These are phyloP conservation scores for Camellia japonica DNA, from an alignment of 148 eudicot genomes.

Conservation along the genomic window DNA sequence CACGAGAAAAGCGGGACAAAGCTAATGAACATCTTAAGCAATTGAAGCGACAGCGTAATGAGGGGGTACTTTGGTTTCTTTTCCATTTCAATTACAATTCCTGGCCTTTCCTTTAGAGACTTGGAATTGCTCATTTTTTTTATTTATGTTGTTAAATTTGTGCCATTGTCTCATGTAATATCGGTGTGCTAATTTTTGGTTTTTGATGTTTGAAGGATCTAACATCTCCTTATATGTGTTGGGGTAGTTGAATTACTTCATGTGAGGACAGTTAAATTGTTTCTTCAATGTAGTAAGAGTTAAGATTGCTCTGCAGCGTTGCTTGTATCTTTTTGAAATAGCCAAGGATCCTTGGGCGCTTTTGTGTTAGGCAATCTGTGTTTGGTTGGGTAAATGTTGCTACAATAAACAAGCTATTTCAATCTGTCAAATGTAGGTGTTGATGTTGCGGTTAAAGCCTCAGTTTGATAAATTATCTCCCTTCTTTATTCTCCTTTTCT, in stretches of 20 bases:
- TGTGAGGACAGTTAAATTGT: neutral
- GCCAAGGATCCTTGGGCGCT: neutral
- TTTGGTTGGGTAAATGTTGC: neutral
- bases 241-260: neutral
- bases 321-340: constrained; percentile 1
- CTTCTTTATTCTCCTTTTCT: too few relatives aligned
- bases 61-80: constrained; percentile 44
- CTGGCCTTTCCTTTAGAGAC: neutral
- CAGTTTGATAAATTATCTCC: too few relatives aligned
- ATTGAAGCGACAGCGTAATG: constrained; percentile 47
- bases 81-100: neutral
- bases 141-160: neutral
- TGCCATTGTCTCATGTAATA: neutral
- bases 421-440: neutral
- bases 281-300: neutral
- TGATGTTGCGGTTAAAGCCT: neutral
- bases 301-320: neutral
- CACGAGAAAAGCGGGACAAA: constrained; percentile 41
- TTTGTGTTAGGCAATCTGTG: neutral
- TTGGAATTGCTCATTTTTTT: neutral
- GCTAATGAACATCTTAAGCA: constrained; percentile 28
- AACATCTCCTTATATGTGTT: neutral
- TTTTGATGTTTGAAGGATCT: neutral
- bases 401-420: neutral
- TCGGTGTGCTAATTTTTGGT: neutral